Evolutionary conservation across 106 monocot genomes (phyloP).

Genomic region (Dendrobium officinale): DNA sequence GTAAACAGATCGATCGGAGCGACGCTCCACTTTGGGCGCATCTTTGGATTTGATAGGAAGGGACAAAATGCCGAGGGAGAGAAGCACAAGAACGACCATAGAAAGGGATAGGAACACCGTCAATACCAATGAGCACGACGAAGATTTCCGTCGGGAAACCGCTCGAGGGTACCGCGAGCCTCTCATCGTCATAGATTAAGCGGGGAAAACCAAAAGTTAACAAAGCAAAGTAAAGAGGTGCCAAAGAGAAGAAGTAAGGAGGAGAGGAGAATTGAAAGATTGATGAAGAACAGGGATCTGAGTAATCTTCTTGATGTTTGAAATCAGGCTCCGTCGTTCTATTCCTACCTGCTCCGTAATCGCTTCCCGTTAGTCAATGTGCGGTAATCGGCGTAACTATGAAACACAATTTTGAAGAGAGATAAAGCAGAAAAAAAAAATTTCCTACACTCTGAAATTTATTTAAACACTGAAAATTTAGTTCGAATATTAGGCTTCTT

Average conservation of each 20-base stretch:
- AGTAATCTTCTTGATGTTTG: no score
- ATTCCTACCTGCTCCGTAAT: no score
- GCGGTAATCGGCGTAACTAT: no score
- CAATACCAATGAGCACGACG: constrained; percentile 35
- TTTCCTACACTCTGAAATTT: no score
- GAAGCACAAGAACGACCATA: constrained; percentile 43
- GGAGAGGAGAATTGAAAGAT: no score
- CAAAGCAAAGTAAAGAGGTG: not conserved
- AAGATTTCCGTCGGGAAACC: constrained; percentile 23
- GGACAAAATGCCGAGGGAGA: constrained; percentile 60
- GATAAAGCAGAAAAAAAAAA: no score
- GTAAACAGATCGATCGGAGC: constrained; percentile 10
- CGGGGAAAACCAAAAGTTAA: not conserved
- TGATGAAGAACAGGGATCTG: no score
- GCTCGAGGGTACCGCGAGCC: constrained; percentile 23
- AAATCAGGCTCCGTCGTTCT: no score
- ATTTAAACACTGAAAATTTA: no score
- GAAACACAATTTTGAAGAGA: no score
- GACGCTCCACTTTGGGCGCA: constrained; percentile 1
- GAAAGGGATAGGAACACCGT: constrained; percentile 36
- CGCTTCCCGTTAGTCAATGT: no score
- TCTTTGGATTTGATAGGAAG: constrained; percentile 36
- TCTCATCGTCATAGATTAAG: constrained; percentile 3
- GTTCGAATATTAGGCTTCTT: no score
- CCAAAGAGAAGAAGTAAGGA: not conserved